Evolutionary conservation across 495 filamentous ascomycete species (phyloP).

Genomic region (Evansstolkia leycettana): DNA sequence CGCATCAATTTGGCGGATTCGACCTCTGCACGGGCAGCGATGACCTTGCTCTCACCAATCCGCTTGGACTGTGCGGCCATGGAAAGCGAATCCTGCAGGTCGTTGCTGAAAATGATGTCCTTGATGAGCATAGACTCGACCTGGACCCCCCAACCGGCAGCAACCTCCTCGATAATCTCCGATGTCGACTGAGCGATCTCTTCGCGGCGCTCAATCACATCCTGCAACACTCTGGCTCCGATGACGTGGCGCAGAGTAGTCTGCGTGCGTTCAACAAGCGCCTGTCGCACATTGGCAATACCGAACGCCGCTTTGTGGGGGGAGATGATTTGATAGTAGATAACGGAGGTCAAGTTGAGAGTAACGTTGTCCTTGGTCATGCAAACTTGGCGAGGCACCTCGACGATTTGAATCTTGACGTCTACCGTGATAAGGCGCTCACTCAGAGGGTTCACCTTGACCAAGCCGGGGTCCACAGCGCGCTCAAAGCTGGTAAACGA

Average conservation of each 20-base stretch:
- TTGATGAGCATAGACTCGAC: slow-evolving; percentile 99
- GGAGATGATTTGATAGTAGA: slow-evolving; percentile 95
- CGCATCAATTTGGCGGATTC: slow-evolving; percentile 96
- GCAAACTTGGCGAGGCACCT: slow-evolving; percentile 92
- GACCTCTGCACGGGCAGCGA: slow-evolving; percentile 91
- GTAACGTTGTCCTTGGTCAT: slow-evolving; percentile 99
- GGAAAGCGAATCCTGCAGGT: slow-evolving; percentile 92
- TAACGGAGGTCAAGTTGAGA: slow-evolving; percentile 85
- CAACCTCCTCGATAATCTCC: slow-evolving; percentile 96
- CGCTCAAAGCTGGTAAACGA: slow-evolving; percentile 55
- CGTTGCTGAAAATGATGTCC: slow-evolving; percentile 94
- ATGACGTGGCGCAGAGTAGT: slow-evolving; percentile 97
- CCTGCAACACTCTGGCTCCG: slow-evolving; percentile 89
- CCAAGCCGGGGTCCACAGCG: slow-evolving; percentile 91
- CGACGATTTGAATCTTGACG: slow-evolving; percentile 98
- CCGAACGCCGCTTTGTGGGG: slow-evolving; percentile 98
- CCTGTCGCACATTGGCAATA: slow-evolving; percentile 86
- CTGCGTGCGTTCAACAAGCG: slow-evolving; percentile 93
- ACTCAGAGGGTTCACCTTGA: slow-evolving; percentile 95
- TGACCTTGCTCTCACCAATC: slow-evolving; percentile 97
- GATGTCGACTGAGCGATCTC: slow-evolving; percentile 89
- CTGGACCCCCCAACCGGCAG: slow-evolving; percentile 84
- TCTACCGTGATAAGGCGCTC: slow-evolving; percentile 86
- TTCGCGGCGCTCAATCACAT: slow-evolving; percentile 97
- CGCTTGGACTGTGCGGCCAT: slow-evolving; percentile 99